A percentile compares a stretch with the other conserved stretches of the same genome.
phyloP scores from a whole-genome alignment of 1,139 yeast genomes.

The Blastobotrys indianensis region DNA sequence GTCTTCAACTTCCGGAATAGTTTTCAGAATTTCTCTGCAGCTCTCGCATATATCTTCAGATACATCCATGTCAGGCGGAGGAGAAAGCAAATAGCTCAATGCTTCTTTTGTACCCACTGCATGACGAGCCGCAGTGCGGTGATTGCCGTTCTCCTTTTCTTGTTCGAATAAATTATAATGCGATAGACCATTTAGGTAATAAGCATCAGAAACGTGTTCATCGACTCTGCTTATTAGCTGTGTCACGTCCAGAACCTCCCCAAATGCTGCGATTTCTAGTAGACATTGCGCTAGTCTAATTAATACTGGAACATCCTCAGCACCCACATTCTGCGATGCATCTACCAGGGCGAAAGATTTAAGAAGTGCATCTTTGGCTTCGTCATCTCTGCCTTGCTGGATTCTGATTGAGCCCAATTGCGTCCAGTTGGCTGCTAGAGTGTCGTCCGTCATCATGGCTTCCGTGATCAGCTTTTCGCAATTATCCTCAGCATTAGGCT shows the following conservation, averaged over 20 bases:
- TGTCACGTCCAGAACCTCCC: constrained; percentile 56
- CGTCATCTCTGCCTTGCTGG: constrained; percentile 72
- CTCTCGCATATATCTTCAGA: constrained; percentile 28
- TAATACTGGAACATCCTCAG: constrained; percentile 60
- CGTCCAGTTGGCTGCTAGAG: constrained; percentile 75
- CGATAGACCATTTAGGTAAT: constrained; percentile 77
- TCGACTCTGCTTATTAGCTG: constrained; percentile 65
- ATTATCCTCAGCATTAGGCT: constrained; percentile 72
- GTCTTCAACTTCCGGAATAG: constrained; percentile 34
- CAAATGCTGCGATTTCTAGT: constrained; percentile 70
- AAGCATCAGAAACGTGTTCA: constrained; percentile 74
- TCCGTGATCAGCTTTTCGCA: constrained; percentile 69
- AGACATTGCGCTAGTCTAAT: constrained; percentile 54
- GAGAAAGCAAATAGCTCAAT: constrained; percentile 22
- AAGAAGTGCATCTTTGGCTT: constrained; percentile 64
- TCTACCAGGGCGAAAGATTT: constrained; percentile 69
- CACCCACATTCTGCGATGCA: constrained; percentile 36
- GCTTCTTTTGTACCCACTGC: constrained; percentile 33
- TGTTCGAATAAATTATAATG: constrained; percentile 42
- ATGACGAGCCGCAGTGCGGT: constrained; percentile 25
- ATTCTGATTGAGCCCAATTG: constrained; percentile 82
- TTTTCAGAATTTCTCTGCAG: constrained; percentile 28
- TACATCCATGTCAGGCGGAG: constrained; percentile 26
- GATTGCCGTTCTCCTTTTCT: constrained; percentile 10
- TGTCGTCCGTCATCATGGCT: constrained; percentile 55